Base-by-base conservation (phyloP, 75 land plant species). In the Cunninghamia lanceolata region DNA sequence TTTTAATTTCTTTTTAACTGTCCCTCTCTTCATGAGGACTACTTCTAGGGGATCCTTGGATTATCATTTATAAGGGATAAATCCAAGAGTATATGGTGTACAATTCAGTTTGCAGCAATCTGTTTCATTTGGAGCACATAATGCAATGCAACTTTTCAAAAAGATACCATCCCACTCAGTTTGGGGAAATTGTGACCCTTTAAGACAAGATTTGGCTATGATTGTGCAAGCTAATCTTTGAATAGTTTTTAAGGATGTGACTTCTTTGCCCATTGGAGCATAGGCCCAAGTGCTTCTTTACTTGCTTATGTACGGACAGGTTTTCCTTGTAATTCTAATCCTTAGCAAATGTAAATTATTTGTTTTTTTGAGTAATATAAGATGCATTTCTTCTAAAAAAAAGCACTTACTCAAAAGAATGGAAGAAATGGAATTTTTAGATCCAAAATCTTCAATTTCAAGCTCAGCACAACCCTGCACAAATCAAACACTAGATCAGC, bases 391-490 rank as follows among this genome's bases (percentile, higher is more conserved):
- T 59, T 19, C 25, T 3, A 59, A 21, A 10, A 70, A 9, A 30
- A 70, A 70, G 21, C 32, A 70, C 74, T 70, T 70, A 70, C 74
- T 70, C 35, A 70, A n/a, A 70, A 32, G 14, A 19, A 30, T 70
- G 14, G 74, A 70, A 70, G 74, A 30, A n/a, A n/a, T 11, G 35
- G 74, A 70, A 70, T 9, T 70, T 70, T 9, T 70, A 4, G 13
- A 30, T 32, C 74, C 74, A 70, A 30, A 30, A 70, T 70, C 74
- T 70, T 70, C 74, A 70, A 70, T 70, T 70, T 70, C 74, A 70
- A 11, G 35, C 10, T 70, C 74, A 70, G 2, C 35, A 70, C 74
- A 70, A 70, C 35, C 74, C 74, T 70, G 35, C 74, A 70, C 74
- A 70, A 70, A 32, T 70, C 21, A 59, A 59, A 59, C 66, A 59